Evolutionary conservation across 148 eudicot species (phyloP), one percentile per base, ranked within the genome.

Genomic region (Vaccinium macrocarpon): DNA sequence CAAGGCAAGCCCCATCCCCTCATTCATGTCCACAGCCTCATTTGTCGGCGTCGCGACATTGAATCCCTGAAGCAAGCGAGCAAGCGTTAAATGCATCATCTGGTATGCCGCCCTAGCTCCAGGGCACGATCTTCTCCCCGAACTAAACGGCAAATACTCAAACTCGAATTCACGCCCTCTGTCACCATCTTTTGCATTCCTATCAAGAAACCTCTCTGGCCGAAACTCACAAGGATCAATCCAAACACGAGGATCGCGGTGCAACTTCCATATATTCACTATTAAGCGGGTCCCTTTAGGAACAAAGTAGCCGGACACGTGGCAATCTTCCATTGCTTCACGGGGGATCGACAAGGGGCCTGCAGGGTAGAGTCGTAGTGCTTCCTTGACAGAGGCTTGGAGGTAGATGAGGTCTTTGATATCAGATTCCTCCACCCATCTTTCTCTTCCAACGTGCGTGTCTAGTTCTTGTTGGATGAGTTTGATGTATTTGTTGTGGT

Each of bases 281-380:
- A 76, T 23, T 38, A 76, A 2, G 8, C 80, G 80, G 25, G 80
- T 76, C 18, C 80, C 80, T 51, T 51, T 76, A 25, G 80, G 80
- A 14, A 76, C 59, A 2, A 10, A 50, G 16, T 50, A 50, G 4
- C 80, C 80, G 0, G 57, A 18, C 7, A 76, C 38, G 0, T 6
- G 4, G 0, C 80, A 76, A 21, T 76, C 57, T 14, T 76, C 19
- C 0, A 50, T 12, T 15, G 57, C 1, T 21, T 76, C 80, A 0
- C 80, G 57, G 6, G 57, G 80, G 2, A 50, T n/a, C 0, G 38
- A 51, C 12, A 76, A 6, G 38, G 80, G 80, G 1, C 80, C 80
- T 0, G 38, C 1, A 49, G 80, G 80, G 57, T 76, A 76, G 16
- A 76, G 35, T 50, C 80, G 59, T 14, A 76, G 0, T 13, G 80